Base-by-base conservation (phyloP, 306 rosid species). In the Mucuna pruriens region DNA sequence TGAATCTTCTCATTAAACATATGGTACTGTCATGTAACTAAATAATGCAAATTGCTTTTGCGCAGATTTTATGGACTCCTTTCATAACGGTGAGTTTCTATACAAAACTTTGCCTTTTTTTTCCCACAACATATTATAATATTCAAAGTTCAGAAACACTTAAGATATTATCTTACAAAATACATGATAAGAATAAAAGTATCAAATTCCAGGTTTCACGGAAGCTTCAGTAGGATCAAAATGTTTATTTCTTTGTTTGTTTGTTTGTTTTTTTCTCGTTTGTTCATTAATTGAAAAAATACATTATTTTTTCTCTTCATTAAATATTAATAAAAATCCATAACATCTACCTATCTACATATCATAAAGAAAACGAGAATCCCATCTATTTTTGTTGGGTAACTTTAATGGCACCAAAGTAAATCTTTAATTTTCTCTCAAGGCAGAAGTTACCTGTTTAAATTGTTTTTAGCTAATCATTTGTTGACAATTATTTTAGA, bases 41-140 rank as follows among this genome's bases (percentile, higher is more conserved):
- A 61, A 45, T 36, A 57, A 77, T 68, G 48, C 40, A 38, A 36
- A 69, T 77, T 61, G 54, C 82, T 76, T 82, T 82, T 69, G 3
- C 22, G 82, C 78, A 4, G 68, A 83, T 68, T 76, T 76, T 61
- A n/a, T 70, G 82, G 86, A 60, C 31, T 76, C 78, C 60, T 17
- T 70, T 57, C 74, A 77, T 61, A 38, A 60, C 73, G 71, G 67
- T 10, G 82, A 70, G 48, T 44, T 49, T 55, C 34, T 45, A 46
- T 71, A 22, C 31, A 31, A 31, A 67, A 54, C 8, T 40, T 66
- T 75, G 60, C 42, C 49, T 73, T 17, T 16, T 60, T 23, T 4
- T 23, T 31, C 26, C 44, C 23, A 66, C 42, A 45, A 23, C 19
- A 66, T 46, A 22, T 6, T 8, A 19, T 55, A 55, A n/a, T 29